Evolutionary conservation across 139 green algal species (phyloP), one percentile per base, ranked within the genome.

Genomic region (Picochlorum costavermella): DNA sequence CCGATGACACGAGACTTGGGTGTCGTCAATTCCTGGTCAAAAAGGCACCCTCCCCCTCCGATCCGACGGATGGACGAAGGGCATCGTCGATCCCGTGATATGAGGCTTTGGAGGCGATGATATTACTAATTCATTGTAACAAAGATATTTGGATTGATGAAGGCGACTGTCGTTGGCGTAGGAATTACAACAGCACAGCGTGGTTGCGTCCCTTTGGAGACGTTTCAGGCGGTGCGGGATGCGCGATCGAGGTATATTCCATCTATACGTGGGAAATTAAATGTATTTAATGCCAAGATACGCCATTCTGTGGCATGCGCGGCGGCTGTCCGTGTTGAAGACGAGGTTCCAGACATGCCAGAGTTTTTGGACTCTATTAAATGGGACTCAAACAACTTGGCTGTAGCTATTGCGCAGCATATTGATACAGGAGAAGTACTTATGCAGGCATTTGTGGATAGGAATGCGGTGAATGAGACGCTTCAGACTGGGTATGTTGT

Each of bases 381-480:
- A 66, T 98, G 81, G 71, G 75, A 92, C 58, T 63, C 2, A 23
- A 77, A 88, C 50, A 88, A 87, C 4, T 73, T 98, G n/a, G 83
- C 97, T 9, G 79, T 89, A 25, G 92, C 91, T 2, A 96, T 98
- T 26, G 92, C 83, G 1, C 86, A 99, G 84, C 78, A 99, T 61
- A 77, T 93, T 6, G 92, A 98, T 72, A 98, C 93, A 0, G 93
- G 93, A 4, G 87, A 91, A 51, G 70, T 98, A 25, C 77, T 97
- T 12, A 99, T 99, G 94, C 93, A 97, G 65, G 92, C 89, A 2
- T 99, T 95, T 73, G 86, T 92, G 8, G 82, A 97, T 82, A 63
- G 84, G 2, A 73, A 70, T 1, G 92, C 89, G 0, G 49, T 99
- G 4, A 79, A 50, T 29, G 88, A 95, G 64, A 98, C 92, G 1